phyloP scores from a whole-genome alignment of 768 basidiomycete species.

The Lactifluus subvellereus region DNA sequence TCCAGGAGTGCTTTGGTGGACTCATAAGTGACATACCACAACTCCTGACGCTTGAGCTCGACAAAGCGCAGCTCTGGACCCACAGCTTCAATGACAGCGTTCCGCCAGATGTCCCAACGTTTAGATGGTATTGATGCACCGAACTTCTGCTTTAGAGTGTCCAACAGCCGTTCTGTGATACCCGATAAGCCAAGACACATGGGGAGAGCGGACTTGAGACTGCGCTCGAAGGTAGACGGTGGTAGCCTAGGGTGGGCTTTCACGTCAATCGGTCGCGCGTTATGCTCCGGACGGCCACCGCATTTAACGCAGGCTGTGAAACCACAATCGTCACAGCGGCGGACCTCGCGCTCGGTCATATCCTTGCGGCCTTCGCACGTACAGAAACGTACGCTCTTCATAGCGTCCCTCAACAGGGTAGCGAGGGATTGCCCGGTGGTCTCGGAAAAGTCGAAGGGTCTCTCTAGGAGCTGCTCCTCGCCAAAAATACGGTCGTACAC shows the following conservation, averaged over 20 bases:
- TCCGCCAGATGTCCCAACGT: constrained; percentile 65
- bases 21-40: constrained; percentile 78
- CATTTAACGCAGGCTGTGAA: constrained; percentile 79
- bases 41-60: constrained; percentile 80
- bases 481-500: constrained; percentile 58
- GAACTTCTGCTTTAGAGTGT: constrained; percentile 40
- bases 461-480: constrained; percentile 58
- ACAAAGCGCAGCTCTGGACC: constrained; percentile 72
- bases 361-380: constrained; percentile 85
- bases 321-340: constrained; percentile 70
- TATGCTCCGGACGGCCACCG: constrained; percentile 88
- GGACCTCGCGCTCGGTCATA: constrained; percentile 61
- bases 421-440: constrained; percentile 40
- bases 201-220: constrained; percentile 74
- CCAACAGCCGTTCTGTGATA: constrained; percentile 47
- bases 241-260: constrained; percentile 50
- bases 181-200: constrained; percentile 69
- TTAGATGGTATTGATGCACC: constrained; percentile 42
- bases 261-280: constrained; percentile 51
- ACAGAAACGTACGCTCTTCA: constrained; percentile 73
- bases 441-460: constrained; percentile 65
- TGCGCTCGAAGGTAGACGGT: constrained; percentile 68
- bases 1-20: constrained; percentile 67
- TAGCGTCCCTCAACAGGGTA: constrained; percentile 57
- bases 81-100: constrained; percentile 56